Evolutionary conservation across 2,329 filamentous ascomycete species (phyloP).

Genomic region (Scopulariopsis brevicaulis): DNA sequence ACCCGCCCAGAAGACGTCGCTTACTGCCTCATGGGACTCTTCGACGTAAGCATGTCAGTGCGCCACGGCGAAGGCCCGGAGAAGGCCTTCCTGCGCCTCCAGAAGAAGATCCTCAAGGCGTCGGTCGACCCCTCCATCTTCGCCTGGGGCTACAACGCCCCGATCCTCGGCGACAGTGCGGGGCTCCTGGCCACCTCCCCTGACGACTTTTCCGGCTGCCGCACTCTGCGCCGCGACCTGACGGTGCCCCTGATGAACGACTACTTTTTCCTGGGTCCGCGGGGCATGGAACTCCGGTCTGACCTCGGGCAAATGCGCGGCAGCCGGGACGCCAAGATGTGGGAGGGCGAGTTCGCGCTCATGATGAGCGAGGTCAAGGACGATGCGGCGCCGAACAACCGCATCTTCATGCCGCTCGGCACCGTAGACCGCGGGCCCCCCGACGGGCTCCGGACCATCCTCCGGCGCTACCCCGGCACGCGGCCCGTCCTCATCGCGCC

Average conservation of each 20-base stretch:
- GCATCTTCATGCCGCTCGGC: neutral
- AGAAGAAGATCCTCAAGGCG: constrained; percentile 20
- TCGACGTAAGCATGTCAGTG: constrained; percentile 20
- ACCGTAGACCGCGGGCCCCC: neutral
- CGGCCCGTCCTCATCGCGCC: neutral
- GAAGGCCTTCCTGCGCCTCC: constrained; percentile 18
- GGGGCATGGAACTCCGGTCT: neutral
- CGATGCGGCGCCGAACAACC: neutral
- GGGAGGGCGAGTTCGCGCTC: neutral
- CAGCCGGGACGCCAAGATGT: neutral
- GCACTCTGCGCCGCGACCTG: constrained; percentile 2
- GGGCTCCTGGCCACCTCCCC: neutral
- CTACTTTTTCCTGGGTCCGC: neutral
- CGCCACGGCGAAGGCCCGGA: constrained; percentile 17
- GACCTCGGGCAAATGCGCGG: neutral
- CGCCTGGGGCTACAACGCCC: constrained; percentile 2
- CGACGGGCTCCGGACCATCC: neutral
- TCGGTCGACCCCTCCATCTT: constrained; percentile 12
- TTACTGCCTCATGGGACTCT: constrained; percentile 20
- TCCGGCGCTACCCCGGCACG: neutral
- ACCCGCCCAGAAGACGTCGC: constrained; percentile 18
- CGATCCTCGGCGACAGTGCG: neutral
- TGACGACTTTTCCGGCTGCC: constrained; percentile 4
- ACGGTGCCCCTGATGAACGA: neutral
- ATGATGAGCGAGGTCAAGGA: neutral